Evolutionary conservation across 2,329 filamentous ascomycete species (phyloP).

Genomic region (Hypoxylon sp.): DNA sequence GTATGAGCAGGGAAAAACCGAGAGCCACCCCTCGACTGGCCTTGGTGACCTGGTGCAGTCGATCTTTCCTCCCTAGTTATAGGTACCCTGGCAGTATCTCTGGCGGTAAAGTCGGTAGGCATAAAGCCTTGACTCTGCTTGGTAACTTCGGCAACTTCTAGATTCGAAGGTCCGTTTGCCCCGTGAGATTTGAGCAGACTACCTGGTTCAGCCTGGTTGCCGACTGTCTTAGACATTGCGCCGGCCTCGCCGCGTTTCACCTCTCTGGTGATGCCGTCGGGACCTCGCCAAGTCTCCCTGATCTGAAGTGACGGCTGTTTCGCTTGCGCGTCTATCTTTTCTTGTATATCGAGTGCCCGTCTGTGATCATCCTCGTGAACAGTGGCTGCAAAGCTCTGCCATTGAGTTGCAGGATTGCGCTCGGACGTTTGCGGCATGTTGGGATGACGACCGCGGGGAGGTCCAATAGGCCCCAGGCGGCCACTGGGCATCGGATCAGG

Average conservation of each 20-base stretch:
- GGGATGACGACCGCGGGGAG: constrained; percentile 35
- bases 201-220: constrained; percentile 10
- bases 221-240: constrained; percentile 28
- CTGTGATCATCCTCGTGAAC: constrained; percentile 54
- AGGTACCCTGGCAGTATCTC: constrained; percentile 5
- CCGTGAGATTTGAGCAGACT: constrained; percentile 10
- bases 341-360: constrained; percentile 51
- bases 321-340: constrained; percentile 55
- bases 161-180: background rate
- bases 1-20: constrained; percentile 65
- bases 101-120: constrained; percentile 26
- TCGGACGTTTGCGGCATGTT: constrained; percentile 17
- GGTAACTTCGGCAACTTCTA: background rate
- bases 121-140: constrained; percentile 16
- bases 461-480: constrained; percentile 44
- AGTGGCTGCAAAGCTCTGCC: constrained; percentile 37
- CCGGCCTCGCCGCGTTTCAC: constrained; percentile 47
- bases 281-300: constrained; percentile 62
- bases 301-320: constrained; percentile 56
- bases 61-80: constrained; percentile 16
- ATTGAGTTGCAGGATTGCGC: constrained; percentile 26
- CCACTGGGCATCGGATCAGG: constrained; percentile 29
- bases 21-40: constrained; percentile 61
- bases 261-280: constrained; percentile 47
- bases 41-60: constrained; percentile 34